Percentiles rank a stretch among this genome's conserved stretches.
These are phyloP conservation scores for Melastoma candidum DNA, from an alignment of 441 rosid species.

Conservation along the genomic window DNA sequence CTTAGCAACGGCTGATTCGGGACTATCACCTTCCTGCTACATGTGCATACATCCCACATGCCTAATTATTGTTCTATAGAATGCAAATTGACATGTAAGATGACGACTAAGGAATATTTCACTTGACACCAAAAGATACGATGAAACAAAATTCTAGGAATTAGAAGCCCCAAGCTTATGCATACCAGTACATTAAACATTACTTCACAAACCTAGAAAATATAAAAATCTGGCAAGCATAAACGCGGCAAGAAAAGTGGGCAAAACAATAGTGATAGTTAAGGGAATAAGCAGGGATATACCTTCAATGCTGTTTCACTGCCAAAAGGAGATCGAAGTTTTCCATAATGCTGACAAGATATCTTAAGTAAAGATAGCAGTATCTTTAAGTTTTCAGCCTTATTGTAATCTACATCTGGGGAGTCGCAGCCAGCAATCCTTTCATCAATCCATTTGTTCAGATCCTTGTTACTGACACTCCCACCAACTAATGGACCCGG, in stretches of 20 bases:
- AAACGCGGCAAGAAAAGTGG: background rate
- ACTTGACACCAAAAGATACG: too few relatives aligned
- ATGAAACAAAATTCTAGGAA: too few relatives aligned
- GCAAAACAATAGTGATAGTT: background rate
- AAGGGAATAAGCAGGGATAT: conserved; percentile 10
- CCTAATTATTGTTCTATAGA: conserved; percentile 3
- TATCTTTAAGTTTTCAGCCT: conserved; percentile 51
- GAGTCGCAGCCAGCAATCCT: conserved; percentile 62
- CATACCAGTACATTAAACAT: background rate
- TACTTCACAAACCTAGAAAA: background rate
- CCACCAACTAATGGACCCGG: conserved; percentile 99
- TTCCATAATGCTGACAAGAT: conserved; percentile 92
- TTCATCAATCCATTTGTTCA: conserved; percentile 95
- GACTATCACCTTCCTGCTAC: conserved; percentile 62
- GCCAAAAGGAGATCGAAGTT: conserved; percentile 92
- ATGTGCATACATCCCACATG: conserved; percentile 12
- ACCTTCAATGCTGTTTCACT: conserved; percentile 57
- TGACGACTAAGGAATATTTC: too few relatives aligned
- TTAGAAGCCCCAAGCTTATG: conserved; percentile 1
- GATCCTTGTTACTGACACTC: conserved; percentile 76
- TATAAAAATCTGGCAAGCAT: background rate
- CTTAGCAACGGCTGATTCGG: conserved; percentile 91
- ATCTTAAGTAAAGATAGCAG: conserved; percentile 88
- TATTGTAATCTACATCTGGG: conserved; percentile 42
- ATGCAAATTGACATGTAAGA: background rate